These are phyloP conservation scores for Elongisporangium undulatum DNA, from an alignment of 352 stramenopile genomes.

Conservation along the genomic window DNA sequence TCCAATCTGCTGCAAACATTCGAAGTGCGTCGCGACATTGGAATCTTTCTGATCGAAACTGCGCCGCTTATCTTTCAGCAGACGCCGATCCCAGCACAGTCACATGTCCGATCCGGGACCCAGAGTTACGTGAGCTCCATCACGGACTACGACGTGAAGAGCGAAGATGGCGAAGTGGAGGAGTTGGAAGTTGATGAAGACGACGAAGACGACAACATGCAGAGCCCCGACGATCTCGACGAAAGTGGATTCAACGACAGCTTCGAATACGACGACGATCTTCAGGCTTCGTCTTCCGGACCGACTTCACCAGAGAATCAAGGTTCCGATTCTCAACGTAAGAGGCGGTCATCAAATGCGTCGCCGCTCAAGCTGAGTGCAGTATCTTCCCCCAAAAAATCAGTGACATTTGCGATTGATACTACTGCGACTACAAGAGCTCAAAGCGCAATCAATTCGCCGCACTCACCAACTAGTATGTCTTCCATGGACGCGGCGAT, in stretches of 20 bases:
- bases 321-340: not conserved
- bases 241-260: not conserved
- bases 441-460: not conserved
- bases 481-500: not conserved
- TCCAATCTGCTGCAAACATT: conserved; percentile 2
- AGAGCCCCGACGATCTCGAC: conserved; percentile 1
- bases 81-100: not conserved
- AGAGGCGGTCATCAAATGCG: not conserved
- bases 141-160: not conserved
- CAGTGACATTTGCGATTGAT: not conserved
- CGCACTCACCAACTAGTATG: not conserved
- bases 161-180: not conserved
- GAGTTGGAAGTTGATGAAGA: not conserved
- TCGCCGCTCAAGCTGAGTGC: not conserved
- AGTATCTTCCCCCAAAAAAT: not conserved
- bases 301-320: not conserved
- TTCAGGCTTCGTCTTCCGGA: not conserved
- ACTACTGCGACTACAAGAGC: not conserved
- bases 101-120: not conserved
- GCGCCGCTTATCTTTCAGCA: conserved; percentile 12
- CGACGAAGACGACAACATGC: not conserved
- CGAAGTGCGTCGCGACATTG: conserved; percentile 3
- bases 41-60: conserved; percentile 16
- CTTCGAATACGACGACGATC: not conserved
- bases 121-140: not conserved